Evolutionary conservation across 352 stramenopile species (phyloP).

Genomic region (Elongisporangium anandrum): DNA sequence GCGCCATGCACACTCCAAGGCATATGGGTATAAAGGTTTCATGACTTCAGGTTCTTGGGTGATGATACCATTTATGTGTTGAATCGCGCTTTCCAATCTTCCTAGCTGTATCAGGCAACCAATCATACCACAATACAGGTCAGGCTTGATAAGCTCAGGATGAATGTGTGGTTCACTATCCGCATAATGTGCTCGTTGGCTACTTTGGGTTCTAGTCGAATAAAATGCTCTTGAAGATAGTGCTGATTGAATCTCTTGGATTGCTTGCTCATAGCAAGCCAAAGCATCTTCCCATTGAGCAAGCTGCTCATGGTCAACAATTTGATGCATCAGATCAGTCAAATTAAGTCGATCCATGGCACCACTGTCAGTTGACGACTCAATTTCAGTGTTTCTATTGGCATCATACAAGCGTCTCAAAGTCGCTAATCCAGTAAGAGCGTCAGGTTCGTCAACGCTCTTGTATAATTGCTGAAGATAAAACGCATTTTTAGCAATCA

Average conservation of each 20-base stretch:
- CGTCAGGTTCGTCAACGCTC: slow-evolving; percentile 69
- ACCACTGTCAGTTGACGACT: background rate
- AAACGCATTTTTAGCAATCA: slow-evolving; percentile 58
- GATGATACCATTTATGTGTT: slow-evolving; percentile 85
- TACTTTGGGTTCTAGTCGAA: slow-evolving; percentile 9
- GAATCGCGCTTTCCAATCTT: slow-evolving; percentile 75
- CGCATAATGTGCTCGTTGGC: slow-evolving; percentile 16
- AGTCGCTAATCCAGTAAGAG: slow-evolving; percentile 52
- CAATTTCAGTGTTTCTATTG: slow-evolving; percentile 23
- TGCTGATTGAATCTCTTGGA: slow-evolving; percentile 59
- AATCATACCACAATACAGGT: slow-evolving; percentile 81
- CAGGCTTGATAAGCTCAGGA: slow-evolving; percentile 54
- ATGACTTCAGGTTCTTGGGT: slow-evolving; percentile 76
- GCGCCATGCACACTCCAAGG: slow-evolving; percentile 83
- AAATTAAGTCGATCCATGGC: slow-evolving; percentile 40
- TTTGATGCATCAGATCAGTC: slow-evolving; percentile 63
- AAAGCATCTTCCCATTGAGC: slow-evolving; percentile 75
- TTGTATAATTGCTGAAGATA: slow-evolving; percentile 78
- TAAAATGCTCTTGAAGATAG: slow-evolving; percentile 28
- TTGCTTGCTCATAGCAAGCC: slow-evolving; percentile 74
- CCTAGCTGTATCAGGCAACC: slow-evolving; percentile 82
- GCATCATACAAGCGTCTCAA: slow-evolving; percentile 48
- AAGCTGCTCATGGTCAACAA: slow-evolving; percentile 66
- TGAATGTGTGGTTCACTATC: slow-evolving; percentile 35
- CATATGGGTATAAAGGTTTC: slow-evolving; percentile 74